Evolutionary conservation across 192 early-diverging fungal genomes (phyloP).

Genomic region (Coemansia sp.): DNA sequence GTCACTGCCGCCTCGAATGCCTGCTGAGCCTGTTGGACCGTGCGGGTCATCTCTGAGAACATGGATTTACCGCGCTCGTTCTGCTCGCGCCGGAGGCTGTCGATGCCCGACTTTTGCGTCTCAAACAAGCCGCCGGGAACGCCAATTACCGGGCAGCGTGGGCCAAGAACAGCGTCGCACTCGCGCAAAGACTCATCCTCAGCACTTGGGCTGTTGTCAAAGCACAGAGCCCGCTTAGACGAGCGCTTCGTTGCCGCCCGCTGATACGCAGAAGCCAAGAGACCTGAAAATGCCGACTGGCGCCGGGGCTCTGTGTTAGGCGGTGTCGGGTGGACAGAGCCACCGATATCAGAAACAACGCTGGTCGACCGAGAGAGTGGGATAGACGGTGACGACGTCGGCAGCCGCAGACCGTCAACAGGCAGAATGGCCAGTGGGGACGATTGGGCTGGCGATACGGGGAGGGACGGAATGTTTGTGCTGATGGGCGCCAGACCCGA

Average conservation of each 20-base stretch:
- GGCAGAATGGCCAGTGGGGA: constrained; percentile 17
- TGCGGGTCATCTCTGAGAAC: constrained; percentile 16
- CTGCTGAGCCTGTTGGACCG: constrained; percentile 22
- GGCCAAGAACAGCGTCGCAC: constrained; percentile 43
- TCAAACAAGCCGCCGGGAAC: constrained; percentile 38
- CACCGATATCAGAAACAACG: background rate
- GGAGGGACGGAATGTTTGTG: constrained; percentile 30
- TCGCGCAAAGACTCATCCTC: constrained; percentile 14
- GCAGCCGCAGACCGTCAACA: constrained; percentile 4
- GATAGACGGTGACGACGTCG: constrained; percentile 11
- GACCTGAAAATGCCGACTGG: constrained; percentile 38
- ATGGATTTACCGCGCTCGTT: constrained; percentile 10
- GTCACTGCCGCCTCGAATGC: constrained; percentile 33
- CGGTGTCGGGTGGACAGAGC: constrained; percentile 28
- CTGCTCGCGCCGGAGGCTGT: constrained; percentile 24
- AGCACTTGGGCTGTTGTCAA: constrained; percentile 14
- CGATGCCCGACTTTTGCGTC: constrained; percentile 11
- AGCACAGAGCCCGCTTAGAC: constrained; percentile 32
- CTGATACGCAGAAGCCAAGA: constrained; percentile 46
- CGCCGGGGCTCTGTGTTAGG: constrained; percentile 37
- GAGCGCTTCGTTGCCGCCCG: constrained; percentile 37
- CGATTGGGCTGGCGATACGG: constrained; percentile 40
- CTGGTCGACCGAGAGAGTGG: constrained; percentile 3
- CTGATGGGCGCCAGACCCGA: constrained; percentile 10
- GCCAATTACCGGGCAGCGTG: constrained; percentile 49